Evolutionary conservation across 345 rosid species (phyloP).

Genomic region (Eucalyptus cloeziana): DNA sequence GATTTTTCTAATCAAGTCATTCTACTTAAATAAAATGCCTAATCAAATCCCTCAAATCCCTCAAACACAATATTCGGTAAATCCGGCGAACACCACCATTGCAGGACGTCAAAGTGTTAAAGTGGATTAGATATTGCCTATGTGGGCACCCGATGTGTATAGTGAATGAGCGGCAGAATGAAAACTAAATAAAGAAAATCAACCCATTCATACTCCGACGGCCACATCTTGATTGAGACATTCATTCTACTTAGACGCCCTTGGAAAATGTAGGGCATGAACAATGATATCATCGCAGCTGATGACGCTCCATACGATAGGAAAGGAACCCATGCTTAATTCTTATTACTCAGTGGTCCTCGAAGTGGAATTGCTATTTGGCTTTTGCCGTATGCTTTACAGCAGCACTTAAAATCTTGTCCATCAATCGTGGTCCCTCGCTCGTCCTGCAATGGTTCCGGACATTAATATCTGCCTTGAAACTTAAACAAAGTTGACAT

Average conservation of each 20-base stretch:
- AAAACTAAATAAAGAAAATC: no score
- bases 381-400: not conserved
- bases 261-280: not conserved
- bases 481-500: not conserved
- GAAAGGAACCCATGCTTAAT: not conserved
- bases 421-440: not conserved
- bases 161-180: not conserved
- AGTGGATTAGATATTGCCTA: not conserved
- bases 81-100: not conserved
- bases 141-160: not conserved
- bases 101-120: not conserved
- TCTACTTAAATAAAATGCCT: not conserved
- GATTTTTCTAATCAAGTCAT: not conserved
- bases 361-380: not conserved
- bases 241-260: not conserved
- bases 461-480: not conserved
- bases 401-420: not conserved
- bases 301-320: not conserved
- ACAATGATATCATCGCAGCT: not conserved
- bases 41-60: not conserved
- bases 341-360: not conserved
- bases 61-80: not conserved
- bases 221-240: not conserved
- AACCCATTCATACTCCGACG: not conserved
- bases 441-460: not conserved